Conservation (phyloP, 768 basidiomycete genomes). For the Gloeopeniophorella convolvens region DNA sequence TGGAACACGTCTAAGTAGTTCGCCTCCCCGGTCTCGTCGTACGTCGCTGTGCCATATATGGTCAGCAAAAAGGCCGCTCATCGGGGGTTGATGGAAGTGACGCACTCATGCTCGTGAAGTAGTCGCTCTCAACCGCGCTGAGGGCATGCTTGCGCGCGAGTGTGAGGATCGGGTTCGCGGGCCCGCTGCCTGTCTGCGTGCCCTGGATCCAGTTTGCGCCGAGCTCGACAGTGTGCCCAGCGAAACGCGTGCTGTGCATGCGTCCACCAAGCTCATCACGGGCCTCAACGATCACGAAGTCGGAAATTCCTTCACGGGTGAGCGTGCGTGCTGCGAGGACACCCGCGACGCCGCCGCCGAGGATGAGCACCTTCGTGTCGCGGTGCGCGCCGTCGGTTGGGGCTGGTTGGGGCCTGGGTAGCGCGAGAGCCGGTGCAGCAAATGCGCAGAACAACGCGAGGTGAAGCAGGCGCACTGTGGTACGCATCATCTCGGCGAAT, state of each 20-base stretch:
- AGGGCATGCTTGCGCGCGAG: constrained; percentile 47
- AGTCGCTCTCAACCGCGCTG: constrained; percentile 35
- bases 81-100: no score
- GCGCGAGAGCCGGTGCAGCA: no score
- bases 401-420: no score
- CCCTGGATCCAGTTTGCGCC: constrained; percentile 35
- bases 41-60: constrained; percentile 35
- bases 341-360: constrained; percentile 62
- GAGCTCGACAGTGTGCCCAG: constrained; percentile 37
- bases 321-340: constrained; percentile 56
- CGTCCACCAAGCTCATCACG: constrained; percentile 50
- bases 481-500: no score
- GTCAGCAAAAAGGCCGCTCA: constrained; percentile 21
- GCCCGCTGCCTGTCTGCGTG: constrained; percentile 37
- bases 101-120: constrained; percentile 25
- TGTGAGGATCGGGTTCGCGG: constrained; percentile 49
- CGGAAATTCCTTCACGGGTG: constrained; percentile 41
- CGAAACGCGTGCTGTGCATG: constrained; percentile 41
- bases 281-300: constrained; percentile 56
- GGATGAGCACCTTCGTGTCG: constrained; percentile 40
- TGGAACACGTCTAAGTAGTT: constrained; percentile 43
- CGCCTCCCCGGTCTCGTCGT: constrained; percentile 39
- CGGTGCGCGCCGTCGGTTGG: no score
- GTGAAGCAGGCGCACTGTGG: no score
- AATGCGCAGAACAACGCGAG: no score